Evolutionary conservation across 2,329 filamentous ascomycete genomes (phyloP), one percentile per base, ranked within the genome.

Genomic region (Aspergillus uvarum): DNA sequence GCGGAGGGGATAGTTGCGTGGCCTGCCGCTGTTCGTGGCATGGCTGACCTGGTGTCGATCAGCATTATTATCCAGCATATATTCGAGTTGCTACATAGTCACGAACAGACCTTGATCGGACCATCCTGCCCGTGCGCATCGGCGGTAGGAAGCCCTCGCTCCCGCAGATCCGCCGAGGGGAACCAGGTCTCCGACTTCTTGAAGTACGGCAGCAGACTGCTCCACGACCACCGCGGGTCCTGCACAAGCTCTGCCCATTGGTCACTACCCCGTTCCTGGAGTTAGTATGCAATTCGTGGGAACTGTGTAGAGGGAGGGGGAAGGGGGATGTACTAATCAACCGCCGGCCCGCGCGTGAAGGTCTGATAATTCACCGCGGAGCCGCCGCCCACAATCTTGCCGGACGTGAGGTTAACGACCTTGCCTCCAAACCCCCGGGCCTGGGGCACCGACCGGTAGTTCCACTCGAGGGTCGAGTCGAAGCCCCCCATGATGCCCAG

Each of bases 1-100:
- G 24, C 52, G 38, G 16, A 54, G 29, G n/a, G 52, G 52, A 14
- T 54, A 54, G n/a, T 48, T 54, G 6, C 52, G 52, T 16, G 52
- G 52, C 24, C 8, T 24, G 3, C 52, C 52, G 26, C 52, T 54
- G 11, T 54, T 54, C 8, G 52, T 54, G 8, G 42, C 52, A 32
- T 54, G 52, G 2, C 52, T 54, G 26, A 54, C 52, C 52, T 54
- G 14, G 3, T 5, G n/a, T 1, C 16, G 38, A 47, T 29, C 26
- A 29, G 26, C 26, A 29, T 29, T 3, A 29, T 29, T 3, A 8
- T 29, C 8, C 26, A 29, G 7, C 26, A 29, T 22, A 3, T 22
- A 2, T 22, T 22, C 22, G 22, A 22, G 22, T 22, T 2, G 22
- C 31, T 7, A 5, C 11, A 16, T 5, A 11, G 4, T 35, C 32